Evolutionary conservation across 306 rosid genomes (phyloP), one percentile per base, ranked within the genome.

Genomic region (Adenanthera pavonina): DNA sequence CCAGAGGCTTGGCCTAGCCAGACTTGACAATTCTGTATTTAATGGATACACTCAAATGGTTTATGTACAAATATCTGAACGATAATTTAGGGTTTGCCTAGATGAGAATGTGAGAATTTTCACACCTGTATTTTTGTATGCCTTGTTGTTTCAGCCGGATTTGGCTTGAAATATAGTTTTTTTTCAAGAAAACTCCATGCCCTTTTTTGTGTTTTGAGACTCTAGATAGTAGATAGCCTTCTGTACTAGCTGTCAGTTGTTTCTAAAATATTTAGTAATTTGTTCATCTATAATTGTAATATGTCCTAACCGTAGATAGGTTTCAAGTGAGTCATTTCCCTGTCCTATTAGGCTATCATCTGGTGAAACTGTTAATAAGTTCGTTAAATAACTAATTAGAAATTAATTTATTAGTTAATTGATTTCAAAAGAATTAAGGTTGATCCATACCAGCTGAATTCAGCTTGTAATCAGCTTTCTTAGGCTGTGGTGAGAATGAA

Each of bases 21-120:
- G 87, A 48, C 87, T 96, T 48, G 98, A 92, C 79, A 83, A 69
- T 51, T 88, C 94, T 88, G 97, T 96, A 86, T 96, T 96, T 87
- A 93, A 91, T 73, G 99, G 99, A 79, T 96, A 96, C 87, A 96
- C 99, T 74, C 99, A 96, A 85, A 91, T 96, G 98, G 98, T 87
- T 87, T 93, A 96, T 88, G 69, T 96, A 83, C 89, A 96, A 93
- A 90, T 96, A 89, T 92, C 97, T 71, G 76, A 87, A 86, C 88
- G 80, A 86, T 88, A 82, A 88, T 74, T 80, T 82, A 73, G 81
- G 73, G 66, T 85, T 25, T 83, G 34, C 71, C 78, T 73, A 65
- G 89, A 82, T 74, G 54, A 75, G 75, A 81, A 78, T 75, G 41
- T 80, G 17, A 43, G 69, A 71, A 82, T 81, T 74, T 82, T 47